phyloP scores from a whole-genome alignment of 495 filamentous ascomycete genomes.

The Trichocladium antarcticum region DNA sequence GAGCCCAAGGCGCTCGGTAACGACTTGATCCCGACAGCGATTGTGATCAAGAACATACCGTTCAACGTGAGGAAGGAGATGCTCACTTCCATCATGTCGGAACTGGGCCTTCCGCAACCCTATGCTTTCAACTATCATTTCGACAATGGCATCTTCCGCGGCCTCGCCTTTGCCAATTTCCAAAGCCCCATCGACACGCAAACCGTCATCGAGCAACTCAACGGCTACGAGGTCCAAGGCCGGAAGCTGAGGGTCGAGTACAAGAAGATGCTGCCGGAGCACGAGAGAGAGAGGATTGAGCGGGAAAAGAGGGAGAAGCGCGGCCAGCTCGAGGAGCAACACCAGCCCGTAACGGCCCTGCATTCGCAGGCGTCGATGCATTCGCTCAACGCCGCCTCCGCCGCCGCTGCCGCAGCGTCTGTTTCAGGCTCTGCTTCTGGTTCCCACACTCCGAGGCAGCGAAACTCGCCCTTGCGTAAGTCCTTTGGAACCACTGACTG shows the following conservation, averaged over 20 bases:
- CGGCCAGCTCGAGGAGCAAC: conserved; percentile 93
- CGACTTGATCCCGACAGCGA: conserved; percentile 93
- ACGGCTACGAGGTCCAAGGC: conserved; percentile 90
- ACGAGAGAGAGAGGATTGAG: conserved; percentile 92
- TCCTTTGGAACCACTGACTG: conserved; percentile 7
- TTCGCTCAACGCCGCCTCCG: conserved; percentile 55
- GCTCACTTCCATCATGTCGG: conserved; percentile 82
- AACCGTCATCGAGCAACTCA: conserved; percentile 78
- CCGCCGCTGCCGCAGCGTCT: too few species aligned
- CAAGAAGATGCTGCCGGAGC: conserved; percentile 96
- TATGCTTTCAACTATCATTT: conserved; percentile 99
- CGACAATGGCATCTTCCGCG: conserved; percentile 93
- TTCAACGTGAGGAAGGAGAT: conserved; percentile 98
- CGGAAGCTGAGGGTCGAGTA: conserved; percentile 93
- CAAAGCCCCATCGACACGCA: conserved; percentile 89
- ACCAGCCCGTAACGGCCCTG: conserved; percentile 57
- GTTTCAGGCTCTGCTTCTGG: too few species aligned
- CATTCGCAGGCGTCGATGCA: conserved; percentile 77
- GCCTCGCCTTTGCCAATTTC: conserved; percentile 96
- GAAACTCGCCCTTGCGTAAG: conserved; percentile 33
- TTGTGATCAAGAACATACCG: conserved; percentile 99
- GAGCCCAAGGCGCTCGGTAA: conserved; percentile 28
- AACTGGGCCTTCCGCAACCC: conserved; percentile 77
- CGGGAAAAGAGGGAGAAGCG: conserved; percentile 93
- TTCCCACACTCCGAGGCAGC: conserved; percentile 17